Conservation (phyloP, 192 early-diverging fungal genomes). For the Gonapodya prolifera region DNA sequence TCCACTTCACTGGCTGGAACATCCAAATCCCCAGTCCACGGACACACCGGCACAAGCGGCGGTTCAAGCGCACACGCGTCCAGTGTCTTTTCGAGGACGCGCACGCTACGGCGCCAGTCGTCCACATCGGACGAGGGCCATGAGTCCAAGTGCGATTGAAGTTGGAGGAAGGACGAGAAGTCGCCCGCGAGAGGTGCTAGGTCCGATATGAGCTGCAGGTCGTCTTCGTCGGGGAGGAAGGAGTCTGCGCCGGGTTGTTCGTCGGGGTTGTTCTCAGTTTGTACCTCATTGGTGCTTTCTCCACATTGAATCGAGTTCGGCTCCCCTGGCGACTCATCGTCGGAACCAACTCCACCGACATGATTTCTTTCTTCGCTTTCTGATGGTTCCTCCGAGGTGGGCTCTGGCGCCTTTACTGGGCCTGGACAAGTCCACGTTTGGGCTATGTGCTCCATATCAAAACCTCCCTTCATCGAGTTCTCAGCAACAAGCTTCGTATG, state of each 20-base stretch:
- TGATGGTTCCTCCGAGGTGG: too few species aligned
- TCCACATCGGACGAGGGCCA: neutral
- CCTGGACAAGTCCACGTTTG: too few species aligned
- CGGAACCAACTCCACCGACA: too few species aligned
- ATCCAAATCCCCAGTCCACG: too few species aligned
- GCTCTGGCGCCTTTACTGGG: too few species aligned
- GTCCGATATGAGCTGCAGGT: neutral
- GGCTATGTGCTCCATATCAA: too few species aligned
- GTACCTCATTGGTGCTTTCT: neutral
- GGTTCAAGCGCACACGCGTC: neutral
- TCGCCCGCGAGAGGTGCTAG: neutral
- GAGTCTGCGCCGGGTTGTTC: neutral
- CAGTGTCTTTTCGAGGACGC: neutral
- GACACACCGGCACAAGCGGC: neutral
- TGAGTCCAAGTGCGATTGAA: neutral
- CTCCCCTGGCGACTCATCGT: neutral
- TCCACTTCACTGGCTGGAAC: too few species aligned
- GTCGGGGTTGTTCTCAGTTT: neutral
- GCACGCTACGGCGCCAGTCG: neutral
- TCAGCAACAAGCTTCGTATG: too few species aligned
- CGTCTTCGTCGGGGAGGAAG: neutral
- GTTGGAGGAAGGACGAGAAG: neutral
- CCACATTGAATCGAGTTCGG: neutral
- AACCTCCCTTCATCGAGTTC: too few species aligned
- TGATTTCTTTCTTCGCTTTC: too few species aligned